Base-by-base conservation (phyloP, 768 basidiomycete species). In the Hygrocybe coccinea region DNA sequence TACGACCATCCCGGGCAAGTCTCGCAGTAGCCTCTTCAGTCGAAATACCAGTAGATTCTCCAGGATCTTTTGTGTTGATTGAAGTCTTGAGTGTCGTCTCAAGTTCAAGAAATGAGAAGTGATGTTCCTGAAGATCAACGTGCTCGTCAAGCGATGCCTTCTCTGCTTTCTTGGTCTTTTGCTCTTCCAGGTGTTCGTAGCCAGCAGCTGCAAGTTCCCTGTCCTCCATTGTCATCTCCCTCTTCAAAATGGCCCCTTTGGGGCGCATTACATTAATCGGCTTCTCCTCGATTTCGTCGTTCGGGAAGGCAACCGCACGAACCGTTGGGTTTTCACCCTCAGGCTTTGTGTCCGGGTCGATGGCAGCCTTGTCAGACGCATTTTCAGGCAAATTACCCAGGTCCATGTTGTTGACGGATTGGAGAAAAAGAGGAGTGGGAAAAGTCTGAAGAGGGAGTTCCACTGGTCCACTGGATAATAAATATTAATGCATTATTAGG, bases 161-260 rank as follows among this genome's bases (percentile, higher is more conserved):
- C 39, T 71, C 69, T 9, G 63, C 60, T 58, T 79, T 78, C 45
- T 71, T 70, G 11, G 64, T 61, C 58, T 79, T 78, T 52, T 76
- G 71, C 56, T 74, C 71, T 29, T 78, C 71, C 24, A 87, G 72
- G 62, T 85, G 82, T 50, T 82, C 82, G 64, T 87, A 87, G 1
- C 84, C 84, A n/a, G 84, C 84, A 2, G 79, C 82, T 12, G 83
- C 82, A 47, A 87, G 78, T 48, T 83, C 81, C 60, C 76, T 79
- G 55, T 86, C 84, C 64, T 86, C 84, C 61, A 81, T 76, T n/a
- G 84, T 85, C 65, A 85, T 66, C 54, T 83, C 78, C 52, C 79
- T 76, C 56, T 78, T 80, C 79, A 85, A 77, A 64, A 83, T 83
- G 47, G 77, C 75, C 12, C 83, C 83, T 58, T 77, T 77, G 35